phyloP scores from a whole-genome alignment of 78 protist species.

The Pelomyxa schiedti region DNA sequence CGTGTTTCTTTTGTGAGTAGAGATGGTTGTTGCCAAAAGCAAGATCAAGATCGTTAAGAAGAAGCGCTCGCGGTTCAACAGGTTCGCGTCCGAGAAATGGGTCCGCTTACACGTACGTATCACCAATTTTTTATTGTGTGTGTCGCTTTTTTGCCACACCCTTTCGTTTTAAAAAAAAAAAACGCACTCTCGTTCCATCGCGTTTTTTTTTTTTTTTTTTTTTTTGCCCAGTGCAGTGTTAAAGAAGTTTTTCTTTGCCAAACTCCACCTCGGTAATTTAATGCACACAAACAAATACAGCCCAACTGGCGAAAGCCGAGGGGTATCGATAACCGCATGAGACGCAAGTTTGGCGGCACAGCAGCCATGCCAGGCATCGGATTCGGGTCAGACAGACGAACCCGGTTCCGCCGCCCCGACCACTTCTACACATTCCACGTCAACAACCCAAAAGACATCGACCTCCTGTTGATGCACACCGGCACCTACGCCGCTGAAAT shows the following conservation, averaged over 20 bases:
- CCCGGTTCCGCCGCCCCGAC: slow-evolving; percentile 62
- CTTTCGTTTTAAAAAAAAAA: not conserved
- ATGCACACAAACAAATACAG: too few relatives aligned
- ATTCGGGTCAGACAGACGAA: slow-evolving; percentile 77
- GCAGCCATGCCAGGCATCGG: slow-evolving; percentile 78
- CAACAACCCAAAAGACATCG: slow-evolving; percentile 83
- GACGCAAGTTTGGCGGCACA: slow-evolving; percentile 85
- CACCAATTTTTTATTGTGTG: not conserved
- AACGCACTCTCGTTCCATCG: not conserved
- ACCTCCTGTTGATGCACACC: slow-evolving; percentile 95
- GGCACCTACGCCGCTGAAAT: slow-evolving; percentile 90
- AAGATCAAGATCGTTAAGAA: slow-evolving; percentile 78
- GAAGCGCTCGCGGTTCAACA: slow-evolving; percentile 75
- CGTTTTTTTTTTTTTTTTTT: not conserved
- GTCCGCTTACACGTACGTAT: not conserved
- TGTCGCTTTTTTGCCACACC: not conserved
- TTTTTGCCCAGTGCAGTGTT: slow-evolving; percentile 1
- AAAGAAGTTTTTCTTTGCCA: slow-evolving; percentile 17
- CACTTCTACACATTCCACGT: slow-evolving; percentile 87
- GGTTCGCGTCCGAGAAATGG: slow-evolving; percentile 87
- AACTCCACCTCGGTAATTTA: too few relatives aligned
- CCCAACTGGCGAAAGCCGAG: slow-evolving; percentile 82
- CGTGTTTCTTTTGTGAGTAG: too few relatives aligned
- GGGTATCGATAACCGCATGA: slow-evolving; percentile 95
- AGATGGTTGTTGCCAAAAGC: too few relatives aligned